Conservation (phyloP, 306 rosid species). For the Styphnolobium japonicum region DNA sequence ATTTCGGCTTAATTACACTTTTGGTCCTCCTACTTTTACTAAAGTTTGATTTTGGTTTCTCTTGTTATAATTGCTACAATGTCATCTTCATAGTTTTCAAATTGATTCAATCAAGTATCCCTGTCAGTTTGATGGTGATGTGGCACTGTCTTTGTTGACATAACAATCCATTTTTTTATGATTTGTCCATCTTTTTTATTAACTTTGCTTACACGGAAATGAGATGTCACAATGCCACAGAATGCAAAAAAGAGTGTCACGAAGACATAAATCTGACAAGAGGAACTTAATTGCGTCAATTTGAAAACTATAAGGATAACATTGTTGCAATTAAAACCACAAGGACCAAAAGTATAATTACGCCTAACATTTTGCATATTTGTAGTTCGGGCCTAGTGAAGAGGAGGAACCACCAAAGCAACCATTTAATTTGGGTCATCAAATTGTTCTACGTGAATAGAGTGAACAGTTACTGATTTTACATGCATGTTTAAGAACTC, state of each 20-base stretch:
- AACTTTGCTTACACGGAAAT: not conserved
- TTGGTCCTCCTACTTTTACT: not conserved
- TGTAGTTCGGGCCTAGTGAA: not conserved
- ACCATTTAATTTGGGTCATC: not conserved
- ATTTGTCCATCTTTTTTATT: not conserved
- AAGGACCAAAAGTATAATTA: too few relatives aligned
- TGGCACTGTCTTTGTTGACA: not conserved
- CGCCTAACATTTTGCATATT: not conserved
- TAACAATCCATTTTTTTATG: not conserved
- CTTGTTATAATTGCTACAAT: slow-evolving; percentile 2
- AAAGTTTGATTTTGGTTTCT: not conserved
- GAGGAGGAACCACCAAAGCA: not conserved
- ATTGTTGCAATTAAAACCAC: too few relatives aligned
- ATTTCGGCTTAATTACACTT: not conserved
- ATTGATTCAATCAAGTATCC: not conserved
- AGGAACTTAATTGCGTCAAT: not conserved
- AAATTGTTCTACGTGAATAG: not conserved
- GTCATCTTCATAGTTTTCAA: not conserved
- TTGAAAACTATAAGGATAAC: too few relatives aligned
- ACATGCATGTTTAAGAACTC: not conserved
- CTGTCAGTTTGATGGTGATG: not conserved
- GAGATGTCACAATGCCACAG: not conserved
- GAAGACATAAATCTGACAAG: not conserved
- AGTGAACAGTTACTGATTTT: not conserved
- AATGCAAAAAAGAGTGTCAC: not conserved